Evolutionary conservation across 169 alveolate species (phyloP).

Genomic region (Miamiensis avidus): DNA sequence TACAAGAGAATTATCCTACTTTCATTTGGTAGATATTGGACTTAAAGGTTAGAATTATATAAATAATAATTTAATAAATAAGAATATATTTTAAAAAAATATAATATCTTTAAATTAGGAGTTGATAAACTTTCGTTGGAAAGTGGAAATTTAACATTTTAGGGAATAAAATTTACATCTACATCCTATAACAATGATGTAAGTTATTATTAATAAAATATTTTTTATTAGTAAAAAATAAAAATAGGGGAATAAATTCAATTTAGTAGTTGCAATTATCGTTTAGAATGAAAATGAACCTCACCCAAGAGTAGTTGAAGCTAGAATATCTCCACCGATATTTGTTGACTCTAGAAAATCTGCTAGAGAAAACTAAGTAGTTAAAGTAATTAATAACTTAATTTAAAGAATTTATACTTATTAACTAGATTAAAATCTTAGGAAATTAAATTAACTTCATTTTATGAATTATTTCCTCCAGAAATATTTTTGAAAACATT

Average conservation of each 20-base stretch:
- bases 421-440: neutral
- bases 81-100: too few relatives aligned
- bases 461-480: constrained; percentile 47
- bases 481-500: constrained; percentile 29
- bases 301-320: constrained; percentile 36
- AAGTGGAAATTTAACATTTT: constrained; percentile 47
- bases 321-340: constrained; percentile 60
- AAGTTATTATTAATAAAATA: neutral
- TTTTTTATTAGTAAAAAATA: neutral
- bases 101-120: constrained; percentile 16
- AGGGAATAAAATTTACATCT: constrained; percentile 53
- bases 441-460: constrained; percentile 9
- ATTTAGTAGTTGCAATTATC: constrained; percentile 8
- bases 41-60: neutral
- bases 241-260: neutral
- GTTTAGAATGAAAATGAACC: constrained; percentile 20
- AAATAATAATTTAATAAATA: too few relatives aligned
- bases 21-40: constrained; percentile 16
- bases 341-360: constrained; percentile 57
- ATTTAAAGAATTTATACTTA: constrained; percentile 9
- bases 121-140: constrained; percentile 44
- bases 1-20: constrained; percentile 20
- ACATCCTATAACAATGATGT: constrained; percentile 63
- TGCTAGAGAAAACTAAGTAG: constrained; percentile 30
- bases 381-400: constrained; percentile 31